Percentiles rank a stretch among this genome's conserved stretches.
Conservation (phyloP, 1,284 basidiomycete genomes). For the Pyrrhoderma lamaoense region DNA sequence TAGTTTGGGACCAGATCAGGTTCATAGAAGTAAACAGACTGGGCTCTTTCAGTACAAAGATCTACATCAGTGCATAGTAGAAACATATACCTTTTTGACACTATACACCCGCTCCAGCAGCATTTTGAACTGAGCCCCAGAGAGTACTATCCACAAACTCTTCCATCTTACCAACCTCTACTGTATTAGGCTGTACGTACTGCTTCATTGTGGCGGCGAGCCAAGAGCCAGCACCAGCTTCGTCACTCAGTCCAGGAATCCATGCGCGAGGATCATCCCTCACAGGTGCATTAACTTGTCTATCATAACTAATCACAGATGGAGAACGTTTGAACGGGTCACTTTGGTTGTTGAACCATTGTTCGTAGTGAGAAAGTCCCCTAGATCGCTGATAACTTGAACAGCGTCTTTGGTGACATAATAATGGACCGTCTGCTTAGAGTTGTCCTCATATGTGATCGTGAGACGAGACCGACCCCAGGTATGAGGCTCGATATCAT, state of each 20-base stretch:
- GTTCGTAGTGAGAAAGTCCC: conserved; percentile 47
- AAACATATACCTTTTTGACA: conserved; percentile 40
- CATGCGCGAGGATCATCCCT: conserved; percentile 42
- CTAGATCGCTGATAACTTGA: conserved; percentile 40
- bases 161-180: conserved; percentile 47
- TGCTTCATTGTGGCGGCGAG: conserved; percentile 52
- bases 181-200: conserved; percentile 43
- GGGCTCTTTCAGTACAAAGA: neutral
- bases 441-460: conserved; percentile 44
- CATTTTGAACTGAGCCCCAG: conserved; percentile 47
- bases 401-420: conserved; percentile 43
- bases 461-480: conserved; percentile 48
- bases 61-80: neutral
- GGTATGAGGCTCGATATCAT: conserved; percentile 37
- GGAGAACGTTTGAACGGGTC: conserved; percentile 51
- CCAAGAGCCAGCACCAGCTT: conserved; percentile 54
- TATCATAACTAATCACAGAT: conserved; percentile 50
- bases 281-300: conserved; percentile 42
- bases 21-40: conserved; percentile 52
- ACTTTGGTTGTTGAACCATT: conserved; percentile 44
- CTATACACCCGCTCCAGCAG: conserved; percentile 30
- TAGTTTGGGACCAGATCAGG: conserved; percentile 40
- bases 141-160: conserved; percentile 41
- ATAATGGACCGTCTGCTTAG: conserved; percentile 48
- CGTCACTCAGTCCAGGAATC: conserved; percentile 53